Conservation (phyloP, 2,329 filamentous ascomycete genomes). For the Pseudonectria foliicola region DNA sequence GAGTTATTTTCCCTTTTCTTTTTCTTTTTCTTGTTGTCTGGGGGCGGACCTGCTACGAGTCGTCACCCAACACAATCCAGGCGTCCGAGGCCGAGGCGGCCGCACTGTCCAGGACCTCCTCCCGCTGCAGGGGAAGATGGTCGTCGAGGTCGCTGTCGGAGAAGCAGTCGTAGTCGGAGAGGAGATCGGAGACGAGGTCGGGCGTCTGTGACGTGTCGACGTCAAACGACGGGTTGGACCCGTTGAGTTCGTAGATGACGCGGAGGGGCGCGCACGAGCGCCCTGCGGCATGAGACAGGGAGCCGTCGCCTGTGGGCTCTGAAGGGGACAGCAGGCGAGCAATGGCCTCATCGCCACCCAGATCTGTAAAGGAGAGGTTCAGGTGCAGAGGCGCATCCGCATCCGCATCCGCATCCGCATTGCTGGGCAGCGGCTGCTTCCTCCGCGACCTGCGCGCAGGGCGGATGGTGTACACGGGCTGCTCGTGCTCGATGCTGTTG, state of each 20-base stretch:
- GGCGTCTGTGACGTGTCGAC: constrained; percentile 30
- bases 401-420: too few relatives aligned
- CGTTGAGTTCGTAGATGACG: constrained; percentile 34
- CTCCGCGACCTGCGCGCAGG: constrained; percentile 27
- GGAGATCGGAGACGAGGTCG: constrained; percentile 26
- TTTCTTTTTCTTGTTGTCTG: too few relatives aligned
- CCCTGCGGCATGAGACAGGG: constrained; percentile 2
- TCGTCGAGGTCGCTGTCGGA: constrained; percentile 30
- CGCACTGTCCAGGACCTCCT: constrained; percentile 21
- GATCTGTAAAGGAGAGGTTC: constrained; percentile 36
- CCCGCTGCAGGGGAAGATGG: constrained; percentile 21
- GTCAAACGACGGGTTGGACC: constrained; percentile 26
- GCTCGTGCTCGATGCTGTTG: constrained; percentile 31
- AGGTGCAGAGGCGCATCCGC: constrained; percentile 26
- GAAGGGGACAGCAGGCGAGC: constrained; percentile 27
- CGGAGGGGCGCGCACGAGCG: constrained; percentile 27
- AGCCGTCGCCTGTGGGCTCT: constrained; percentile 13
- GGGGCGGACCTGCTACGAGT: constrained; percentile 38
- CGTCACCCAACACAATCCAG: constrained; percentile 40
- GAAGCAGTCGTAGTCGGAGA: constrained; percentile 31
- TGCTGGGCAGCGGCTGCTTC: constrained; percentile 14
- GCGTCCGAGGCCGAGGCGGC: constrained; percentile 24
- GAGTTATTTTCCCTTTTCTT: too few relatives aligned
- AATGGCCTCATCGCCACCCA: constrained; percentile 33
- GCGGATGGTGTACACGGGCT: constrained; percentile 32